Percentiles rank a stretch among this genome's conserved stretches.
Evolutionary conservation across 2,329 filamentous ascomycete species (phyloP).

Genomic region (Aspergillus bombycis): DNA sequence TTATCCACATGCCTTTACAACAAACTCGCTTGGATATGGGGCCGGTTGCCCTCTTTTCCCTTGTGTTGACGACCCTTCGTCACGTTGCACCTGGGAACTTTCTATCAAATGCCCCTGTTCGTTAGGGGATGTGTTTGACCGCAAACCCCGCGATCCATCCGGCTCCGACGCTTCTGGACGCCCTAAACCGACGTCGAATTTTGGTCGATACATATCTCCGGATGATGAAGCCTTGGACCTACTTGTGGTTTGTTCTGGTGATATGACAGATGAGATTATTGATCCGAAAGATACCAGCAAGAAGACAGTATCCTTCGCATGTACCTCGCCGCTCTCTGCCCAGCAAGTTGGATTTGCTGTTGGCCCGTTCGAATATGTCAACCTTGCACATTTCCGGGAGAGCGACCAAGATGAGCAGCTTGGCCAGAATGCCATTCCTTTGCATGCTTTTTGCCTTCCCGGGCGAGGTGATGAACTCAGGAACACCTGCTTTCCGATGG

Average conservation of each 20-base stretch:
- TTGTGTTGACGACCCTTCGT: constrained; percentile 83
- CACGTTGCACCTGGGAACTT: constrained; percentile 84
- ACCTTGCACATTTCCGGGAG: constrained; percentile 84
- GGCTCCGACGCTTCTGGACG: constrained; percentile 21
- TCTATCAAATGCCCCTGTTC: constrained; percentile 85
- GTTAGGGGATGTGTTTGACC: constrained; percentile 71
- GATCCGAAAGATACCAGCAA: constrained; percentile 77
- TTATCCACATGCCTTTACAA: constrained; percentile 91
- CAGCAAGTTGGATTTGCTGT: constrained; percentile 92
- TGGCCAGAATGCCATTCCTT: constrained; percentile 81
- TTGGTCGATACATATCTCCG: constrained; percentile 56
- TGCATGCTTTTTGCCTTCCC: constrained; percentile 90
- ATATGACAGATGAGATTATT: constrained; percentile 78
- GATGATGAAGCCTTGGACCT: constrained; percentile 89
- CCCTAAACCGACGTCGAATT: constrained; percentile 31
- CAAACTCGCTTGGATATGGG: constrained; percentile 76
- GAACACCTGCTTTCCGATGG: constrained; percentile 83
- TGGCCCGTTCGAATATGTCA: constrained; percentile 91
- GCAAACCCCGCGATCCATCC: constrained; percentile 31
- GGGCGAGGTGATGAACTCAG: constrained; percentile 78
- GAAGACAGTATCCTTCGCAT: constrained; percentile 85
- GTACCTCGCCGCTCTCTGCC: constrained; percentile 73
- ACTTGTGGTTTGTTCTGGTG: constrained; percentile 87
- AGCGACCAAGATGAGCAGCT: constrained; percentile 91
- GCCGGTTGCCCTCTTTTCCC: constrained; percentile 87